Base-by-base conservation (phyloP, 176 grass and related monocot genomes). In the Musa troglodytarum region DNA sequence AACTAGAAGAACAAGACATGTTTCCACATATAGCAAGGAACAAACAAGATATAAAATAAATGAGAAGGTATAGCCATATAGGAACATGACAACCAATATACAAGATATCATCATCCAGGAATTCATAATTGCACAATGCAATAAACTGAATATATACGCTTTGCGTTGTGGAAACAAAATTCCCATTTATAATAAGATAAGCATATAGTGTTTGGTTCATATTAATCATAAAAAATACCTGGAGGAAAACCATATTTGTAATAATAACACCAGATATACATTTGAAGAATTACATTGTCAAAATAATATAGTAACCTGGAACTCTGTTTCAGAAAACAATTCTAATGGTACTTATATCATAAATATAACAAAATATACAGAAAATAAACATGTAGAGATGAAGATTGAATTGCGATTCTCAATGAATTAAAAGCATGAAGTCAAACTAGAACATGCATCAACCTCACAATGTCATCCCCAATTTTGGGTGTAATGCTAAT, bases 381-480 rank as follows among this genome's bases (percentile, higher is more conserved):
- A 26, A 20, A 61, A 62, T 20, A 62, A 68, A 49, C 65, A 34
- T 68, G 20, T 17, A 26, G 17, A 49, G 20, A 34, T 15, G 34
- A 34, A 10, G 17, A 62, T 9, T 19, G 14, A 43, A 68, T 25
- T 25, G 23, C n/a, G 26, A 28, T 28, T 28, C 26, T 28, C 26
- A 28, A 28, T 28, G 26, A 28, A 28, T 28, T 28, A 28, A 28
- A 28, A 28, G 26, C 26, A 28, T 28, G 34, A 43, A 43, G 34
- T 43, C 34, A 43, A 43, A 43, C 34, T 43, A 43, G 34, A 43
- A 43, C 34, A 51, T 80, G 74, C 68, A 80, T 86, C n/a, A 90
- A 97, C 94, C 94, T 98, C 73, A 88, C 94, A 81, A 93, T 89
- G 83, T 98, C 90, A 67, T 98, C 94, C 82, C 94, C 87, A 85